Percentiles rank a stretch among this genome's conserved stretches.
These are phyloP conservation scores for Rhodotorula kratochvilovae DNA, from an alignment of 768 basidiomycete genomes.

Conservation along the genomic window DNA sequence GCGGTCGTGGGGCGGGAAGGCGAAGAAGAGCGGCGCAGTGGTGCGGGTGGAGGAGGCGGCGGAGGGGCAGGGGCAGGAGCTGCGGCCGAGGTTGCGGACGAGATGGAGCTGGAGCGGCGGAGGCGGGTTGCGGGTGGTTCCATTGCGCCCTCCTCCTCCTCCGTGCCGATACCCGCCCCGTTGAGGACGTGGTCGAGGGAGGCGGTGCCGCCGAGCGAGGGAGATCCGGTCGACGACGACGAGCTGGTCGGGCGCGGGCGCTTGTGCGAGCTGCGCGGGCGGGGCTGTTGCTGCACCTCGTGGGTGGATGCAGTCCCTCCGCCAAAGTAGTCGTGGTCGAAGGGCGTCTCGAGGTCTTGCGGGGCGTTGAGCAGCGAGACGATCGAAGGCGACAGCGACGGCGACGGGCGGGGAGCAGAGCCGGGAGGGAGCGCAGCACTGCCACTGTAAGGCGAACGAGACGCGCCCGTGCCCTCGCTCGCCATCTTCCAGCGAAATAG, in stretches of 20 bases:
- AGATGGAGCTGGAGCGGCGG: background rate
- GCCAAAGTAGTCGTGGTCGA: constrained; percentile 27
- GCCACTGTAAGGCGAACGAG: background rate
- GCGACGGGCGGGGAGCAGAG: background rate
- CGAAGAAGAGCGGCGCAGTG: too few relatives aligned
- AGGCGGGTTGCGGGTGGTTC: background rate
- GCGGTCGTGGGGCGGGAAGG: background rate
- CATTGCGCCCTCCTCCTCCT: constrained; percentile 13
- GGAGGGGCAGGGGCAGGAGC: background rate
- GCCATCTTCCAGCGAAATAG: too few relatives aligned
- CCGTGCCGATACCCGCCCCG: too few relatives aligned
- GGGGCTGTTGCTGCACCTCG: background rate
- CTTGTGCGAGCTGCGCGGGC: background rate
- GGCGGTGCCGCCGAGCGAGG: background rate
- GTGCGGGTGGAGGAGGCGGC: background rate
- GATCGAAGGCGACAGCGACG: constrained; percentile 30
- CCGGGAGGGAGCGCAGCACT: background rate
- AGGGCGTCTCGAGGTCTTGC: background rate
- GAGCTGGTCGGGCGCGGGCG: constrained; percentile 4
- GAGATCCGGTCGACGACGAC: too few relatives aligned
- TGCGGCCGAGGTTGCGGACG: background rate
- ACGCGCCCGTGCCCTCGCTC: too few relatives aligned
- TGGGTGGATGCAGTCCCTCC: background rate
- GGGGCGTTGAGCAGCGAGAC: constrained; percentile 7
- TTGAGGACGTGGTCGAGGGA: background rate